Conservation (phyloP, 306 rosid genomes). For the Cicer pinnatifidum region DNA sequence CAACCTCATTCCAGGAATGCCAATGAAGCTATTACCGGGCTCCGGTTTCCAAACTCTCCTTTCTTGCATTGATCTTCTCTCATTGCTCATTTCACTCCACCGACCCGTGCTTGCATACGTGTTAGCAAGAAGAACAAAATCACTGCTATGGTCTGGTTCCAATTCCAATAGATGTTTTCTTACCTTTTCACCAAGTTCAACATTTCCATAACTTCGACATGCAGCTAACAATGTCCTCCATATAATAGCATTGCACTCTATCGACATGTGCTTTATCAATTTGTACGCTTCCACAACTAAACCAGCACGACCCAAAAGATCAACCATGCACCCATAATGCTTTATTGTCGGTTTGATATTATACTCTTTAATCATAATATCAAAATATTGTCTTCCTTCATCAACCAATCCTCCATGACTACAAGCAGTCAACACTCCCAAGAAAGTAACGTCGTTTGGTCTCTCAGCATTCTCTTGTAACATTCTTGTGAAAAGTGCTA, state of each 20-base stretch:
- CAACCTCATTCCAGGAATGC: constrained; percentile 26
- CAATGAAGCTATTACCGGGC: constrained; percentile 65
- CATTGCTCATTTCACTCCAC: constrained; percentile 61
- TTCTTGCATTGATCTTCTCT: constrained; percentile 57
- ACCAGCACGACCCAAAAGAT: constrained; percentile 79
- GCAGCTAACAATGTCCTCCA: constrained; percentile 82
- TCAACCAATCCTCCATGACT: constrained; percentile 72
- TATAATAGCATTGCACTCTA: constrained; percentile 68
- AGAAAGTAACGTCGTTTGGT: constrained; percentile 69
- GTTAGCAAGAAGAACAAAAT: constrained; percentile 77
- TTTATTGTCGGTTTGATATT: constrained; percentile 64
- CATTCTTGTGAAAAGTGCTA: constrained; percentile 59
- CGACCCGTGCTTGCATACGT: constrained; percentile 68
- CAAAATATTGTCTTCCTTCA: constrained; percentile 61
- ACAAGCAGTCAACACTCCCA: constrained; percentile 78
- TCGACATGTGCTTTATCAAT: constrained; percentile 62
- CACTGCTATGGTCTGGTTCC: constrained; percentile 72
- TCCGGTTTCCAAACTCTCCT: constrained; percentile 59
- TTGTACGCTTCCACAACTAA: constrained; percentile 64
- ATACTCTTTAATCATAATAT: constrained; percentile 56
- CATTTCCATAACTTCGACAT: constrained; percentile 60
- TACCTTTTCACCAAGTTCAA: constrained; percentile 69
- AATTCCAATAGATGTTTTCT: constrained; percentile 61
- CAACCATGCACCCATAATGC: constrained; percentile 88
- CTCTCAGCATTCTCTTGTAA: constrained; percentile 50